Evolutionary conservation across 371 early-diverging fungal genomes (phyloP).

Genomic region (Rhizopus sp.): DNA sequence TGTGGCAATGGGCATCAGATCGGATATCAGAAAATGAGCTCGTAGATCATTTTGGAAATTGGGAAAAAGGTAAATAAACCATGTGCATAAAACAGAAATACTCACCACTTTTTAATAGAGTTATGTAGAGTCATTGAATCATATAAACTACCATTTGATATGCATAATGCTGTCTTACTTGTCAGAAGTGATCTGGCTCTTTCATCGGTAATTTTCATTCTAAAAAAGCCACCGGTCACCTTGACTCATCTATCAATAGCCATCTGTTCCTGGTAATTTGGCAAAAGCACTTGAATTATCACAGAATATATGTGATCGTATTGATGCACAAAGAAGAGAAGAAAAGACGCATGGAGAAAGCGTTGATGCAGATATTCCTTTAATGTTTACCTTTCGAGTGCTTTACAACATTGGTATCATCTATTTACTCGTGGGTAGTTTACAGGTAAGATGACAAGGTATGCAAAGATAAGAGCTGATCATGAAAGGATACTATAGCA

Average conservation of each 20-base stretch:
- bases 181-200: conserved; percentile 47
- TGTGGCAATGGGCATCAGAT: conserved; percentile 43
- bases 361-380: conserved; percentile 46
- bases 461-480: not conserved
- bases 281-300: conserved; percentile 47
- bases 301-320: conserved; percentile 49
- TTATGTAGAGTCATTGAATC: conserved; percentile 37
- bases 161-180: conserved; percentile 44
- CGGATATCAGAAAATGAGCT: conserved; percentile 30
- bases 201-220: conserved; percentile 34
- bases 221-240: not conserved
- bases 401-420: conserved; percentile 51
- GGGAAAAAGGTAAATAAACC: conserved; percentile 36
- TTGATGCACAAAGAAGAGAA: conserved; percentile 42
- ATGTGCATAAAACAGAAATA: not conserved
- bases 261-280: conserved; percentile 47
- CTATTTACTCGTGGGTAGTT: conserved; percentile 49
- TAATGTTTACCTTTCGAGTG: conserved; percentile 55
- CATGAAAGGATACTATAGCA: conserved; percentile 24
- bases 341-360: conserved; percentile 27
- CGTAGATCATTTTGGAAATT: conserved; percentile 24
- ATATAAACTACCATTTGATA: conserved; percentile 47
- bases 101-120: conserved; percentile 13
- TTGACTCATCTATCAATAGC: conserved; percentile 20
- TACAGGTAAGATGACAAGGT: conserved; percentile 34